Conservation (phyloP, 768 basidiomycete species). For the Hygrophorus pudorinus region DNA sequence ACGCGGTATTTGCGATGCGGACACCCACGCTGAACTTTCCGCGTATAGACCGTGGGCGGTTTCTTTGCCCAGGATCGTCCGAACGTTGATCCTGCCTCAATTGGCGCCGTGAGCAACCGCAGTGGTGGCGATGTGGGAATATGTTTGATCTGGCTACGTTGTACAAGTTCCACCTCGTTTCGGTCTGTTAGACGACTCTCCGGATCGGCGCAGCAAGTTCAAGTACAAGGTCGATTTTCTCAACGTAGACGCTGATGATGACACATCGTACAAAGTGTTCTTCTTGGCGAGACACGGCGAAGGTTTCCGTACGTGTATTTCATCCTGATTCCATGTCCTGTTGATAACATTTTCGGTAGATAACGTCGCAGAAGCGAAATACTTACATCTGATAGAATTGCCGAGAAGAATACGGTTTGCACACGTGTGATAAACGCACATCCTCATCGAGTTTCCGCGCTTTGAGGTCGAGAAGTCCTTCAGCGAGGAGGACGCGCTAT, state of each 20-base stretch:
- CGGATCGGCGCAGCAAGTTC: too few species aligned
- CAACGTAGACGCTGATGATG: too few species aligned
- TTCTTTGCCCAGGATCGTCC: too few species aligned
- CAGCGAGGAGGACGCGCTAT: too few species aligned
- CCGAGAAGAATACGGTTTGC: too few species aligned
- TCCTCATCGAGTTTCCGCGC: too few species aligned
- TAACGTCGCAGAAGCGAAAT: conserved; percentile 54
- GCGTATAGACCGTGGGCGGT: conserved; percentile 24
- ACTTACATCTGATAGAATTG: too few species aligned
- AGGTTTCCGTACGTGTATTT: conserved; percentile 49
- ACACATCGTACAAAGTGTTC: too few species aligned
- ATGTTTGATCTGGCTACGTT: background rate
- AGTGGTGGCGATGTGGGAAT: background rate
- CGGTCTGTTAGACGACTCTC: conserved; percentile 38
- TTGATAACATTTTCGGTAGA: conserved; percentile 27
- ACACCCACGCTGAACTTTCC: too few species aligned
- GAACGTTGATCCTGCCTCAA: conserved; percentile 13
- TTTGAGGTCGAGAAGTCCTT: too few species aligned
- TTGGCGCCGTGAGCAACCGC: conserved; percentile 21
- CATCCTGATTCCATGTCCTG: conserved; percentile 1
- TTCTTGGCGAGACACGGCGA: conserved; percentile 69
- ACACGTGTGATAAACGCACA: too few species aligned
- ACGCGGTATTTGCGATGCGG: conserved; percentile 8
- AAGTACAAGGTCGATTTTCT: too few species aligned
- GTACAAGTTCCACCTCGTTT: conserved; percentile 45